These are phyloP conservation scores for Populus tomentosa DNA, from an alignment of 441 rosid genomes.

Conservation along the genomic window DNA sequence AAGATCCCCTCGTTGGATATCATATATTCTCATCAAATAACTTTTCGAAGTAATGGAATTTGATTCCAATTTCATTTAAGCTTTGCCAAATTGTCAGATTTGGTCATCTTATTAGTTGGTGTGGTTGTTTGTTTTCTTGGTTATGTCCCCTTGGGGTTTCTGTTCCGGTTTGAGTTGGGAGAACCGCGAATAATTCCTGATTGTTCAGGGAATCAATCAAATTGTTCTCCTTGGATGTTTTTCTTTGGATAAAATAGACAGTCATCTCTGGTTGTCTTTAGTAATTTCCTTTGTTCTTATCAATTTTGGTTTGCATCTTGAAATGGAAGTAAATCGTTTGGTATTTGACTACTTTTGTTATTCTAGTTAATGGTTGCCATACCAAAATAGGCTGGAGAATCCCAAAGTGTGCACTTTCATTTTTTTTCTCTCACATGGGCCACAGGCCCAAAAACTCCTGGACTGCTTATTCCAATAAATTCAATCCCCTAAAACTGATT, in stretches of 20 bases:
- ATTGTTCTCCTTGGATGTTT: background rate
- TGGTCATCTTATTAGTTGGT: background rate
- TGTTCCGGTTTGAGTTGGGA: background rate
- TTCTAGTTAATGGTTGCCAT: background rate
- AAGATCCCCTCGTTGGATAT: constrained; percentile 52
- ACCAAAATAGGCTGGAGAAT: background rate
- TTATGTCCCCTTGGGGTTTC: background rate
- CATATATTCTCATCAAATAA: background rate
- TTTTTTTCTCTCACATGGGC: background rate
- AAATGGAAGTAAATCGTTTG: too few species aligned
- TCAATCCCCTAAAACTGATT: background rate
- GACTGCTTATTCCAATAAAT: background rate
- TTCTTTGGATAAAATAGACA: background rate
- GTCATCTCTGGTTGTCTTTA: background rate
- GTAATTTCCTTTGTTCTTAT: too few species aligned
- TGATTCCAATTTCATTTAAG: background rate
- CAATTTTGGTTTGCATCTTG: too few species aligned
- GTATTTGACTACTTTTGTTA: too few species aligned
- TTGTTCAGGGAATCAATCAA: background rate
- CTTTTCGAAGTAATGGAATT: background rate
- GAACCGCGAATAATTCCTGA: background rate
- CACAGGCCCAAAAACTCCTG: background rate
- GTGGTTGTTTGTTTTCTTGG: background rate
- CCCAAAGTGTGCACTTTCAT: background rate
- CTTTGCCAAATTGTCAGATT: background rate